Conservation (phyloP, 2,329 filamentous ascomycete genomes). For the Sclerotinia borealis region DNA sequence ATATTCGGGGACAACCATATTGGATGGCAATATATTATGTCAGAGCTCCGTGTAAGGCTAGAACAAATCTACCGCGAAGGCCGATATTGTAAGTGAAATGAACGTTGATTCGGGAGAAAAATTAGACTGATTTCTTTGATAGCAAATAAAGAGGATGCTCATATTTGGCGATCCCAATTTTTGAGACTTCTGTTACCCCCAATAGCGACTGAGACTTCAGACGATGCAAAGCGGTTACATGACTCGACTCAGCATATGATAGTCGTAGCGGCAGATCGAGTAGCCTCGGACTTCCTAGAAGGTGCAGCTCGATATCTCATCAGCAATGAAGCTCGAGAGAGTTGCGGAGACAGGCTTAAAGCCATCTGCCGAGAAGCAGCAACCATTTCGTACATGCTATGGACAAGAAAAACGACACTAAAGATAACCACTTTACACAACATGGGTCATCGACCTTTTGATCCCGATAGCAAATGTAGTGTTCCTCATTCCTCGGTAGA, state of each 20-base stretch:
- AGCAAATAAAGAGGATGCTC: constrained; percentile 19
- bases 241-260: constrained; percentile 6
- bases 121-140: neutral
- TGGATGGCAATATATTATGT: no score
- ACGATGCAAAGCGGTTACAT: constrained; percentile 2
- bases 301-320: constrained; percentile 14
- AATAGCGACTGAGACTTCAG: neutral
- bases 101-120: neutral
- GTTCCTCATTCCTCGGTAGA: constrained; percentile 14
- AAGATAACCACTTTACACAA: constrained; percentile 10
- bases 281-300: constrained; percentile 9
- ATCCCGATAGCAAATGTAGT: constrained; percentile 2
- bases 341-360: constrained; percentile 1
- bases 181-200: constrained; percentile 17
- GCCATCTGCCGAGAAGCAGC: constrained; percentile 17
- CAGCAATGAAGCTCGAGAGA: neutral
- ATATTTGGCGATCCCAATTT: constrained; percentile 21
- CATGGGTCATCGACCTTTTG: neutral
- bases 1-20: neutral
- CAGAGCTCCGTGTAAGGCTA: neutral
- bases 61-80: neutral
- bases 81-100: neutral
- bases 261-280: neutral
- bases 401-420: constrained; percentile 17
- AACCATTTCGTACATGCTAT: constrained; percentile 15